A percentile compares a stretch with the other conserved stretches of the same genome.
Evolutionary conservation across 495 filamentous ascomycete genomes (phyloP).

Genomic region (Barbatosphaeria neglecta): DNA sequence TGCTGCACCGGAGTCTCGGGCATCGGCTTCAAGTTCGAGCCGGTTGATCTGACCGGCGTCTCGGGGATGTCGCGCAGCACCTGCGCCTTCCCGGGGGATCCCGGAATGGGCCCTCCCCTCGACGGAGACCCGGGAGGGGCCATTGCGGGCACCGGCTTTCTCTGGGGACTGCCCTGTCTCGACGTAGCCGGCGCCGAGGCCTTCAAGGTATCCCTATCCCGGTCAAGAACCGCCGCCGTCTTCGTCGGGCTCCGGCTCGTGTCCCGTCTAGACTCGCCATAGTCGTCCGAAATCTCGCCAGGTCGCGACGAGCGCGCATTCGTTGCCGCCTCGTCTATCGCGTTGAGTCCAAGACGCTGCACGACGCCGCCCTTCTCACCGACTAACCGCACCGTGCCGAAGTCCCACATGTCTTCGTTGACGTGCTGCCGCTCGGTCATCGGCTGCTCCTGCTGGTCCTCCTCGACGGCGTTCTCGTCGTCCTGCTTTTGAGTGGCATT

Average conservation of each 20-base stretch:
- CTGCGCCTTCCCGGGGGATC: conserved; percentile 34
- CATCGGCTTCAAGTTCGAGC: conserved; percentile 26
- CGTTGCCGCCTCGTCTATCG: conserved; percentile 62
- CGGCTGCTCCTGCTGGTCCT: conserved; percentile 19
- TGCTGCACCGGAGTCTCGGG: conserved; percentile 11
- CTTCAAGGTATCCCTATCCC: conserved; percentile 29
- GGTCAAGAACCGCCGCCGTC: conserved; percentile 9
- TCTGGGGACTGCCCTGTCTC: conserved; percentile 44
- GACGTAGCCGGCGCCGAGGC: conserved; percentile 17
- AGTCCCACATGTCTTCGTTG: conserved; percentile 92
- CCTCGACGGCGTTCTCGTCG: conserved; percentile 36
- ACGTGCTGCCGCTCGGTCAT: conserved; percentile 18
- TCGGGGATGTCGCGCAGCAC: conserved; percentile 16
- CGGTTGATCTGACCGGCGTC: conserved; percentile 37
- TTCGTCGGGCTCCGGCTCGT: conserved; percentile 26
- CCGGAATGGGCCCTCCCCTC: conserved; percentile 49
- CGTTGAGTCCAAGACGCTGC: conserved; percentile 41
- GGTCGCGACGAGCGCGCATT: conserved; percentile 48
- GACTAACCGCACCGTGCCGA: conserved; percentile 75
- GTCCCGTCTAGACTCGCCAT: conserved; percentile 32
- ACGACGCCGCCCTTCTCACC: conserved; percentile 40
- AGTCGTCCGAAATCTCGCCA: conserved; percentile 32
- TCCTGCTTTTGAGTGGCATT: conserved; percentile 57
- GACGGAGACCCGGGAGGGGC: conserved; percentile 40
- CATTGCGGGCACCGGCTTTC: conserved; percentile 37